Conservation (phyloP, 805 yeast species). For the Grigorovia transvaalensis region DNA sequence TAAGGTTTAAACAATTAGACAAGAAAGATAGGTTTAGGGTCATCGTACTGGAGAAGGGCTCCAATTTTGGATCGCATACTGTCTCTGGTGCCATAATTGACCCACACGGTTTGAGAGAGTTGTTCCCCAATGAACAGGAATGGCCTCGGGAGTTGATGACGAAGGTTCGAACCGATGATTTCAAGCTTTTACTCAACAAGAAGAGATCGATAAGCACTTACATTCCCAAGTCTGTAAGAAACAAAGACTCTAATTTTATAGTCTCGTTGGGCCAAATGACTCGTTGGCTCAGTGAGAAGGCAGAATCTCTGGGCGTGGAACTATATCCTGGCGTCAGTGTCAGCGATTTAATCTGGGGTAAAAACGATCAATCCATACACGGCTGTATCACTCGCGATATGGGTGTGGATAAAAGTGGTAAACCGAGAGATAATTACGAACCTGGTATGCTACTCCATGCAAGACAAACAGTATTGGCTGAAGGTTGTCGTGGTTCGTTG, state of each 20-base stretch:
- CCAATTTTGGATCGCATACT: constrained; percentile 86
- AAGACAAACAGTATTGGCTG: constrained; percentile 79
- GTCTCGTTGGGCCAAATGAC: constrained; percentile 76
- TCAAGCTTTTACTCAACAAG: constrained; percentile 52
- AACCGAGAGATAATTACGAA: constrained; percentile 76
- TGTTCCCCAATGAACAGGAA: constrained; percentile 56
- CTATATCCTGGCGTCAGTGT: constrained; percentile 86
- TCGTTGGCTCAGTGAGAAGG: constrained; percentile 72
- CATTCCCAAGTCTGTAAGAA: constrained; percentile 85
- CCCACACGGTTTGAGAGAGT: constrained; percentile 77
- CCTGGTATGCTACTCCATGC: constrained; percentile 97
- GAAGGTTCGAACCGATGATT: constrained; percentile 59
- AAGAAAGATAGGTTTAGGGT: constrained; percentile 67
- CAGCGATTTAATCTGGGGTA: constrained; percentile 57
- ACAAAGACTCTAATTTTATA: constrained; percentile 72
- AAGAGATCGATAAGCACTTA: constrained; percentile 63
- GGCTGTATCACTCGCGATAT: constrained; percentile 94
- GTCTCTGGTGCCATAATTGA: constrained; percentile 92
- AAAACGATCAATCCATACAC: constrained; percentile 32
- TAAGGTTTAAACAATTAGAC: constrained; percentile 77
- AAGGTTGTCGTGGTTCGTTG: constrained; percentile 97
- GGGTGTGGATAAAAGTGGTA: constrained; percentile 70
- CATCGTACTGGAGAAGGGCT: constrained; percentile 82
- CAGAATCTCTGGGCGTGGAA: constrained; percentile 91
- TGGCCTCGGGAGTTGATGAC: constrained; percentile 75